Base-by-base conservation (phyloP, 2,329 filamentous ascomycete genomes). In the Exophiala mesophila region DNA sequence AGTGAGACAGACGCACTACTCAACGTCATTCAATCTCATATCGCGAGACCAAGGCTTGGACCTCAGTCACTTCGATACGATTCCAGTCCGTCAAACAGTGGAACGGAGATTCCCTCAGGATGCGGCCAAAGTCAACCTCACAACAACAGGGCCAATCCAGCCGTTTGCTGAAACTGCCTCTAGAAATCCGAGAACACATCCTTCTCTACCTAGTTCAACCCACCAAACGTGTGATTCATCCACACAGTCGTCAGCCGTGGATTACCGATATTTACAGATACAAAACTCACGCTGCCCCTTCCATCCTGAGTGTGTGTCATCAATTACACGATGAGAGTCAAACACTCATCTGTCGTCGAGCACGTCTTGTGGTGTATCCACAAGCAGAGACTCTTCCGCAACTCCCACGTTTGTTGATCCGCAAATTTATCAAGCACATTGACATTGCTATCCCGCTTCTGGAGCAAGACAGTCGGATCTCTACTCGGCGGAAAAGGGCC, bases 401-500 rank as follows among this genome's bases (percentile, higher is more conserved):
- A 19, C 16, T 34, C 7, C 9, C 8, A 18, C 32, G 16, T 19
- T 18, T 34, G 9, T 10, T 8, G 7, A 34, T 34, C 17, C 32
- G 32, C 10, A 17, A 19, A 19, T 34, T 34, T n/a, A 17, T 34
- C 13, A 15, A 18, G 16, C 18, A 34, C n/a, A 15, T 34, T 6
- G 32, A 34, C n/a, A 34, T 34, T 6, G 32, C 32, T 8, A 34
- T 34, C 17, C 32, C 32, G 17, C 18, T 34, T 18, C 32, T 34
- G 7, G 32, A 34, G 32, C 32, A 34, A 34, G 32, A 34, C 17
- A 34, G 32, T 18, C 32, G 32, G 17, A 34, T 34, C 32, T 34
- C 32, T 18, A 18, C 18, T 10, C 32, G 32, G 9, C 32, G 32
- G 15, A 34, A 34, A 18, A 6, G 23, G 23, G 32, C 32, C n/a